phyloP scores from a whole-genome alignment of 2,329 filamentous ascomycete species.

The Allantophomopsis lycopodina region DNA sequence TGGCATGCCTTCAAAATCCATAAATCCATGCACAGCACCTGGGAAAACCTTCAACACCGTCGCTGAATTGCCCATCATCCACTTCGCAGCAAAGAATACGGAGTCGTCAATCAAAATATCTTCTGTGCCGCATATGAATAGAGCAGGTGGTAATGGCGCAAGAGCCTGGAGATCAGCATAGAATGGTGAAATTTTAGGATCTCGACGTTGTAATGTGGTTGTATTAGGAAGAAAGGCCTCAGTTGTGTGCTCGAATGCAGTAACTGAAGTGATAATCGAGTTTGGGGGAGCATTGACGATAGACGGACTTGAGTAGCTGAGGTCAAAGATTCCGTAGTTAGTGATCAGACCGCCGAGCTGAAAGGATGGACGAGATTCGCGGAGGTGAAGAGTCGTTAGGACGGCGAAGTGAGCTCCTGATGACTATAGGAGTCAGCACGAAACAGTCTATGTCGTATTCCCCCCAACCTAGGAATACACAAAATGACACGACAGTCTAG shows the following conservation, averaged over 20 bases:
- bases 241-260: slow-evolving; percentile 28
- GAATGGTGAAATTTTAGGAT: slow-evolving; percentile 30
- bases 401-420: slow-evolving; percentile 32
- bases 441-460: no score
- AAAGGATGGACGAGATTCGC: slow-evolving; percentile 21
- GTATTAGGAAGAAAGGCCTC: slow-evolving; percentile 27
- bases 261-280: slow-evolving; percentile 23
- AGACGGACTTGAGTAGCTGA: slow-evolving; percentile 13
- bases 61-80: slow-evolving; percentile 33
- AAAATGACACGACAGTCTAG: no score
- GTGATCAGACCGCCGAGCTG: slow-evolving; percentile 30
- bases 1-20: slow-evolving; percentile 1
- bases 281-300: slow-evolving; percentile 2
- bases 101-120: slow-evolving; percentile 34
- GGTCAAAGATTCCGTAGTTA: slow-evolving; percentile 34
- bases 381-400: slow-evolving; percentile 28
- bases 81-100: slow-evolving; percentile 36
- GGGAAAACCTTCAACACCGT: slow-evolving; percentile 35
- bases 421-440: slow-evolving; percentile 10
- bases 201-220: slow-evolving; percentile 22
- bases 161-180: slow-evolving; percentile 24
- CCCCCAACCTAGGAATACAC: no score
- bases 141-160: slow-evolving; percentile 23
- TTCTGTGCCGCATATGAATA: slow-evolving; percentile 37
- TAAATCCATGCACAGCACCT: slow-evolving; percentile 39